A percentile compares a stretch with the other conserved stretches of the same genome.
phyloP scores from a whole-genome alignment of 306 rosid species.

The Vigna trinervia region DNA sequence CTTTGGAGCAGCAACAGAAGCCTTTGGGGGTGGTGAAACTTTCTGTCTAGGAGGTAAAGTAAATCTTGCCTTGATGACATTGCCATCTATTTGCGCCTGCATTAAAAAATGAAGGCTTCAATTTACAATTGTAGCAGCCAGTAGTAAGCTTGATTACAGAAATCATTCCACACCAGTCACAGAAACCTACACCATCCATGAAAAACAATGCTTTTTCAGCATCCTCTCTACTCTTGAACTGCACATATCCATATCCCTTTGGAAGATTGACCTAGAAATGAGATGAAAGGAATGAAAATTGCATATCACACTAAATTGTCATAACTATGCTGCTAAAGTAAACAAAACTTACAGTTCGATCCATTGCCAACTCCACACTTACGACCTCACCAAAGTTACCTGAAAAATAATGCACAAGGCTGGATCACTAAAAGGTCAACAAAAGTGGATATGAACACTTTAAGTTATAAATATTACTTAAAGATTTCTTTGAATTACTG shows the following conservation, averaged over 20 bases:
- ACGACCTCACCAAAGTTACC: conserved; percentile 93
- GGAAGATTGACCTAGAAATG: conserved; percentile 88
- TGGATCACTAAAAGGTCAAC: background rate
- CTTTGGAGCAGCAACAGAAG: conserved; percentile 68
- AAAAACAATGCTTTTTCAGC: conserved; percentile 86
- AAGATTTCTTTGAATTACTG: background rate
- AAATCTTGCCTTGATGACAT: conserved; percentile 84
- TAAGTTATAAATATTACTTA: conserved; percentile 25
- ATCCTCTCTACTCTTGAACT: conserved; percentile 85
- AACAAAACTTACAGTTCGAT: conserved; percentile 74
- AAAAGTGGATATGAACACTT: conserved; percentile 1
- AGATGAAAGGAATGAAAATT: conserved; percentile 4
- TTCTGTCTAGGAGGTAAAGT: conserved; percentile 87
- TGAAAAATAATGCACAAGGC: conserved; percentile 40
- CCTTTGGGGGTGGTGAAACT: conserved; percentile 76
- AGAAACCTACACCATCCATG: conserved; percentile 94
- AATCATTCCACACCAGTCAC: conserved; percentile 26
- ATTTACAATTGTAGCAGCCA: conserved; percentile 30
- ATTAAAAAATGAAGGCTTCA: conserved; percentile 45
- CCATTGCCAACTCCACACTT: conserved; percentile 94
- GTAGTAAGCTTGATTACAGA: conserved; percentile 29
- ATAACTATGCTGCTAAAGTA: conserved; percentile 22
- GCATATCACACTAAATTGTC: conserved; percentile 2
- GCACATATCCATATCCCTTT: conserved; percentile 92
- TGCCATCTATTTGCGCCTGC: conserved; percentile 99